A percentile compares a stretch with the other conserved stretches of the same genome.
Conservation (phyloP, 176 grass and related monocot species). For the Guadua angustifolia region DNA sequence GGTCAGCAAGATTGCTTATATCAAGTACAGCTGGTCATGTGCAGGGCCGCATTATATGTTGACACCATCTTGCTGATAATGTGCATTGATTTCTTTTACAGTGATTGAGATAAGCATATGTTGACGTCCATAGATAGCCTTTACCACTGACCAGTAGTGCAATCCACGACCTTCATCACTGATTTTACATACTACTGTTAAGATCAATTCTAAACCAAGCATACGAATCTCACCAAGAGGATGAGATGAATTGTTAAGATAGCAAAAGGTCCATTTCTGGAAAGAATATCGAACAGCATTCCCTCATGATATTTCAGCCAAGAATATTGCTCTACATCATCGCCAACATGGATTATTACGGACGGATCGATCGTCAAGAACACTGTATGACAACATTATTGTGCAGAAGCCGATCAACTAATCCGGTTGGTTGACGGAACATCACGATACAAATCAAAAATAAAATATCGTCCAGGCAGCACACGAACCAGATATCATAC, state of each 20-base stretch:
- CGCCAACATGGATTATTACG: neutral
- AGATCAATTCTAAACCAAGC: slow-evolving; percentile 8
- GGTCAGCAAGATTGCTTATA: slow-evolving; percentile 10
- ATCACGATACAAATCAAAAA: slow-evolving; percentile 33
- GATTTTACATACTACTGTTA: slow-evolving; percentile 11
- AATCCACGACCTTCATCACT: slow-evolving; percentile 1
- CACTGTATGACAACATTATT: slow-evolving; percentile 30
- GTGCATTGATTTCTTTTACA: slow-evolving; percentile 14
- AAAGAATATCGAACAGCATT: slow-evolving; percentile 2
- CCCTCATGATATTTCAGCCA: neutral
- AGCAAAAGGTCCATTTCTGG: slow-evolving; percentile 15
- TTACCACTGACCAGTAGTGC: slow-evolving; percentile 13
- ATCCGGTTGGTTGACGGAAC: slow-evolving; percentile 5
- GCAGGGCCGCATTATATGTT: neutral
- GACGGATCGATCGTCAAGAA: slow-evolving; percentile 19
- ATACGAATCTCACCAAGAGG: slow-evolving; percentile 26
- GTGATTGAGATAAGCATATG: neutral
- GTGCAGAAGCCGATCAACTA: slow-evolving; percentile 25
- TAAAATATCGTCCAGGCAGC: neutral
- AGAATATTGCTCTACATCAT: slow-evolving; percentile 18
- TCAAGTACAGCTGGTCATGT: neutral
- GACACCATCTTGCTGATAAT: neutral
- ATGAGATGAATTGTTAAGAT: slow-evolving; percentile 9
- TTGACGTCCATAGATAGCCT: neutral
- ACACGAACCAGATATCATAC: slow-evolving; percentile 1